These are phyloP conservation scores for Mycena venus DNA, from an alignment of 768 basidiomycete species.

Conservation along the genomic window DNA sequence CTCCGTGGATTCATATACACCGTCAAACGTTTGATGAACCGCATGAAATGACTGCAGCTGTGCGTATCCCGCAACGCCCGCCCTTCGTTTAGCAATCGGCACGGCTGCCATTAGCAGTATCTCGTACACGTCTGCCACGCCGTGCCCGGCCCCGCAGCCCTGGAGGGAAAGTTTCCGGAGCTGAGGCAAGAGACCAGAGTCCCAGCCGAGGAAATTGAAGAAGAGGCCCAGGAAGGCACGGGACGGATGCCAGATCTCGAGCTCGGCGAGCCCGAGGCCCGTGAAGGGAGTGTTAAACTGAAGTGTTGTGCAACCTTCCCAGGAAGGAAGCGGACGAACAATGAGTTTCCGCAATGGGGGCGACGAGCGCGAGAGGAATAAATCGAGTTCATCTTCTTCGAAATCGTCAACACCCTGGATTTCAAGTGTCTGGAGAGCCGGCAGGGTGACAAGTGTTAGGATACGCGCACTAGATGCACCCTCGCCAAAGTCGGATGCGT, in stretches of 20 bases:
- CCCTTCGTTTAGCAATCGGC: background rate
- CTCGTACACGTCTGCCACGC: background rate
- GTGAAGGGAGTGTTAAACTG: too few relatives aligned
- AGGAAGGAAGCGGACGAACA: background rate
- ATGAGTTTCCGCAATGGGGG: background rate
- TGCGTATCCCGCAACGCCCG: background rate
- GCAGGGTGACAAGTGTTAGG: background rate
- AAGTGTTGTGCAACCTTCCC: background rate
- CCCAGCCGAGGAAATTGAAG: background rate
- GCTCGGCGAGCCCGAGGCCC: background rate
- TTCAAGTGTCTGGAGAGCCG: background rate
- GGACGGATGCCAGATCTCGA: background rate
- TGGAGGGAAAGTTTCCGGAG: constrained; percentile 7
- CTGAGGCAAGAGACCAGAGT: background rate
- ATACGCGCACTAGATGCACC: background rate
- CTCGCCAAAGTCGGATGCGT: background rate
- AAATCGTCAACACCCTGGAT: background rate
- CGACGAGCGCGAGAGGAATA: background rate
- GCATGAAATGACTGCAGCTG: constrained; percentile 7
- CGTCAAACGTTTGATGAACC: background rate
- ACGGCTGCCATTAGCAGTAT: background rate
- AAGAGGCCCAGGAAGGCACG: background rate
- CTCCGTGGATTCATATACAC: background rate
- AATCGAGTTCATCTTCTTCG: background rate
- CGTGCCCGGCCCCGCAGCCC: background rate